Conservation (phyloP, 305 asterid genomes). For the Stenogyne calaminthoides region DNA sequence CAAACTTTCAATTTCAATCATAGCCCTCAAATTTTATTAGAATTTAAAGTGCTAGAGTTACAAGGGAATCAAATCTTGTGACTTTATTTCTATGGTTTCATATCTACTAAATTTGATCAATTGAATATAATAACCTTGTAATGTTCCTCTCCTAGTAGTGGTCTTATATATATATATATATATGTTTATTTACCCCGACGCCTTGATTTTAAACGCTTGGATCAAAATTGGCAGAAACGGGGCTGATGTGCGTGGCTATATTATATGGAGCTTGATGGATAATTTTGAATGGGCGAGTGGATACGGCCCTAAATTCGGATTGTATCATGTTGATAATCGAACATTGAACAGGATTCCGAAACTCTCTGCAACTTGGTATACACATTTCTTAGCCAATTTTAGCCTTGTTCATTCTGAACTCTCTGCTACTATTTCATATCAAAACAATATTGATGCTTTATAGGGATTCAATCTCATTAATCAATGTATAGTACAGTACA, state of each 20-base stretch:
- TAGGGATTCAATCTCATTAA: conserved; percentile 1
- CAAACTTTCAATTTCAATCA: not conserved
- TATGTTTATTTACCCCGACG: no score
- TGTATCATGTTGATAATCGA: conserved; percentile 41
- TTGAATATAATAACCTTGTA: no score
- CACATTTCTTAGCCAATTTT: conserved; percentile 48
- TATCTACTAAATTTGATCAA: no score
- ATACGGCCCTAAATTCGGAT: conserved; percentile 48
- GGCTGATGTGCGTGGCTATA: conserved; percentile 74
- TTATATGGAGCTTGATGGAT: conserved; percentile 77
- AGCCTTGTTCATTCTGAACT: not conserved
- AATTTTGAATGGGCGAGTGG: conserved; percentile 70
- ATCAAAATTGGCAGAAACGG: conserved; percentile 44
- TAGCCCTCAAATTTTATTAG: no score
- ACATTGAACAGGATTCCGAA: conserved; percentile 57
- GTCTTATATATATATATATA: no score
- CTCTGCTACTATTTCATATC: not conserved
- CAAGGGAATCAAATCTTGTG: not conserved
- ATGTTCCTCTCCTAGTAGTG: no score
- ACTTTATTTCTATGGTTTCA: no score
- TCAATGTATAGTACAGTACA: not conserved
- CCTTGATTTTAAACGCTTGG: no score
- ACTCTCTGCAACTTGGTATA: conserved; percentile 62
- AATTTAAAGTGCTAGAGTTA: not conserved
- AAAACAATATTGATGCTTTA: not conserved